Conservation (phyloP, 164 flowering plant genomes). For the Umbellularia californica region DNA sequence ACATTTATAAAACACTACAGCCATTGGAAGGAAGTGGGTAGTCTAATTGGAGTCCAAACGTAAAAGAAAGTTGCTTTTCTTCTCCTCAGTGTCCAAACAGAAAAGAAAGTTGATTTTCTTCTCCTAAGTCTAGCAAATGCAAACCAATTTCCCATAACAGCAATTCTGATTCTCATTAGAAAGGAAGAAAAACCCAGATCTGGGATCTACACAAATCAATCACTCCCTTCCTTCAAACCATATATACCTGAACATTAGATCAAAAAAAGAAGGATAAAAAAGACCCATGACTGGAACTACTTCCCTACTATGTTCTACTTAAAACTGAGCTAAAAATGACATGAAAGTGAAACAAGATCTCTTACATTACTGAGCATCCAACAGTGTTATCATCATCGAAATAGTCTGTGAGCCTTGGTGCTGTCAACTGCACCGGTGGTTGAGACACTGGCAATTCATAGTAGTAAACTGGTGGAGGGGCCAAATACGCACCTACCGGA, state of each 20-base stretch:
- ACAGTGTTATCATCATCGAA: conserved; percentile 50
- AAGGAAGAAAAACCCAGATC: neutral
- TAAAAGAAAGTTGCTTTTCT: no score
- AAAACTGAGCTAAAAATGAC: neutral
- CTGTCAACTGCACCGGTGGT: conserved; percentile 9
- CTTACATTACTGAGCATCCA: conserved; percentile 49
- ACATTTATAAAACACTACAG: no score
- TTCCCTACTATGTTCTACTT: neutral
- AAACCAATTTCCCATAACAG: neutral
- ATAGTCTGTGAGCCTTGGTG: conserved; percentile 32
- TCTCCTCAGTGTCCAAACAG: no score
- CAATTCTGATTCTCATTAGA: neutral
- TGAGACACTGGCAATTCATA: conserved; percentile 9
- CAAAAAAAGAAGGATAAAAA: neutral
- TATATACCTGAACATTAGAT: neutral
- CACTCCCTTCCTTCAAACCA: conserved; percentile 2
- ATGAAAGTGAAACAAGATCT: neutral
- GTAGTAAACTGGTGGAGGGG: conserved; percentile 17
- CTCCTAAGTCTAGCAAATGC: neutral
- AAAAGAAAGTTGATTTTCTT: no score
- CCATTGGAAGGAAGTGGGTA: no score
- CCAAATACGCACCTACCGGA: conserved; percentile 18
- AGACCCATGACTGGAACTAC: conserved; percentile 1
- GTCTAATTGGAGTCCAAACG: no score
- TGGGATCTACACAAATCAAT: conserved; percentile 5